Evolutionary conservation across 768 basidiomycete genomes (phyloP), one percentile per base, ranked within the genome.

Genomic region (Exsudoporus frostii): DNA sequence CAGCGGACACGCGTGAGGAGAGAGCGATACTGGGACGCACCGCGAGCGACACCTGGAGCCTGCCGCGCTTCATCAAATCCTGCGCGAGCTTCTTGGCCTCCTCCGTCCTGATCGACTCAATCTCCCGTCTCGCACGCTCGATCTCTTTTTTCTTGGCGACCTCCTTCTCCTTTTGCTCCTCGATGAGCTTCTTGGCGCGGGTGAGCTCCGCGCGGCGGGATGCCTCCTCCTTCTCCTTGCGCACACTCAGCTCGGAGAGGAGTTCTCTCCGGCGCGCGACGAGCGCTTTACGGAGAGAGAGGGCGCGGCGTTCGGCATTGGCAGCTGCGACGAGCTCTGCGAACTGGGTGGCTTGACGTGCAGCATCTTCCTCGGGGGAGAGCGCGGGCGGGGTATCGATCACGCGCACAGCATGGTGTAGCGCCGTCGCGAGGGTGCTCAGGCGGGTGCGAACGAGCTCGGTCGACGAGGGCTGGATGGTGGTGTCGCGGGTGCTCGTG

Each of bases 21-120:
- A 46, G 6, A n/a, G 1, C 7, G 38, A 15, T 33, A 15, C 11
- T 38, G 14, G 13, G 17, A 75, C 83, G 64, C 61, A 88, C 88
- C 54, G 84, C 80, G 55, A 90, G 79, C 59, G 89, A 88, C 48
- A 84, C 77, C 61, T 81, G 78, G 72, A 90, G 68, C 51, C 84
- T 82, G 60, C 88, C 90, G 67, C 86, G 86, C 67, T 86, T 89
- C 59, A 91, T 83, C 50, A 97, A 72, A 43, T 79, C 85, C 70
- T 90, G 84, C 2, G 91, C 92, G 50, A 95, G 85, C 71, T 93
- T 91, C 75, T 85, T 86, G 39, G 91, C 89, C 69, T 98, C 94
- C 54, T 84, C 82, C 7, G 71, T 74, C 48, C 75, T 67, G 58
- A 81, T 81, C 49, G 65, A 67, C 59, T 86, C 84, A 46, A 86